These are phyloP conservation scores for Austroboletus novae-zelandiae DNA, from an alignment of 1,284 basidiomycete species.

Conservation along the genomic window DNA sequence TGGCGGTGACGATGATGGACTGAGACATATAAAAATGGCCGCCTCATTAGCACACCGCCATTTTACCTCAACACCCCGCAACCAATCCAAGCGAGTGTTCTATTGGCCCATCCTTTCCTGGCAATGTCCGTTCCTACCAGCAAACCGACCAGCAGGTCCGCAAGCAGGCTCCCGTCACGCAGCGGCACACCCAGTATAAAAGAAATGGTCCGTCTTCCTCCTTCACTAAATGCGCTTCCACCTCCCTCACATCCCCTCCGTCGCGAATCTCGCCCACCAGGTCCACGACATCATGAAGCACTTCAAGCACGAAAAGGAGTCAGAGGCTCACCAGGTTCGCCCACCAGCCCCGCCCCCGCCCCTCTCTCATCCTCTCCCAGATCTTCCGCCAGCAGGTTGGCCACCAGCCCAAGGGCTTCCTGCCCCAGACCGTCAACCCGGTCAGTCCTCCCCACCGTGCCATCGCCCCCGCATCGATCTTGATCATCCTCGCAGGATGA, in stretches of 20 bases:
- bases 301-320: constrained; percentile 71
- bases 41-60: constrained; percentile 2
- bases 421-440: constrained; percentile 69
- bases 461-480: not conserved
- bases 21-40: constrained; percentile 19
- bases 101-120: constrained; percentile 1
- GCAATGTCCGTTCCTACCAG: constrained; percentile 24
- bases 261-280: constrained; percentile 37
- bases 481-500: constrained; percentile 51
- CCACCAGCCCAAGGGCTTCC: constrained; percentile 57
- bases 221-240: constrained; percentile 30
- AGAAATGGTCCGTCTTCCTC: constrained; percentile 33
- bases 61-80: constrained; percentile 9
- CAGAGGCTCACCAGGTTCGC: constrained; percentile 77
- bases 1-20: not conserved
- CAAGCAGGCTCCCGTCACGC: constrained; percentile 32
- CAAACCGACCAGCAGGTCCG: constrained; percentile 29
- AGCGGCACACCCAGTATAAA: constrained; percentile 39
- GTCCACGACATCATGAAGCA: constrained; percentile 56
- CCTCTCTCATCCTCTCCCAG: constrained; percentile 33
- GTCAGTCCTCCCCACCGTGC: constrained; percentile 36
- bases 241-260: constrained; percentile 24
- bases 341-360: not conserved
- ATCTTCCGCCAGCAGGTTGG: constrained; percentile 72
- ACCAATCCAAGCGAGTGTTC: constrained; percentile 7